These are phyloP conservation scores for Suhomyces bolitotheri DNA, from an alignment of 1,139 yeast species.

Conservation along the genomic window DNA sequence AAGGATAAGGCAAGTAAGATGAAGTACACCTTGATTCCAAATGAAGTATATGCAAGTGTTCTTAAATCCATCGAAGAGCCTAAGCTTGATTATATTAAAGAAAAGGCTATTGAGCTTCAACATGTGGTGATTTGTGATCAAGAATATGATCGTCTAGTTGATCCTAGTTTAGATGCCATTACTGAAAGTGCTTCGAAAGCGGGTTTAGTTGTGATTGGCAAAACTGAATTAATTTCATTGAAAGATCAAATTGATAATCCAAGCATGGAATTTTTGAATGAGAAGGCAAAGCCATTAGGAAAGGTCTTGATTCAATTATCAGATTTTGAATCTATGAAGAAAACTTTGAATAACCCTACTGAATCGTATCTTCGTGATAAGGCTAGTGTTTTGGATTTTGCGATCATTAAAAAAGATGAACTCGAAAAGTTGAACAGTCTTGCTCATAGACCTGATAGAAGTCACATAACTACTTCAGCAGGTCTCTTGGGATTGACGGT, in stretches of 20 bases:
- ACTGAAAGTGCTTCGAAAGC: slow-evolving; percentile 17
- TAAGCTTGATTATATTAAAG: slow-evolving; percentile 17
- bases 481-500: slow-evolving; percentile 20
- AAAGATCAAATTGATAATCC: slow-evolving; percentile 25
- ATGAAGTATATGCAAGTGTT: slow-evolving; percentile 19
- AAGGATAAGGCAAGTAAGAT: slow-evolving; percentile 19
- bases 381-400: slow-evolving; percentile 18
- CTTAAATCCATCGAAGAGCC: slow-evolving; percentile 12
- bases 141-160: slow-evolving; percentile 24
- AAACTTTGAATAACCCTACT: slow-evolving; percentile 18
- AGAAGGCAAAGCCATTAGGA: slow-evolving; percentile 20
- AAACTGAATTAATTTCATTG: slow-evolving; percentile 18
- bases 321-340: slow-evolving; percentile 15
- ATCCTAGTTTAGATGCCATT: slow-evolving; percentile 21
- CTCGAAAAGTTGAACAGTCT: slow-evolving; percentile 16
- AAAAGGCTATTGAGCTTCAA: slow-evolving; percentile 21
- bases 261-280: slow-evolving; percentile 23
- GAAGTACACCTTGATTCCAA: slow-evolving; percentile 23
- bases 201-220: slow-evolving; percentile 18
- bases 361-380: slow-evolving; percentile 21
- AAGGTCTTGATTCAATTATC: slow-evolving; percentile 20
- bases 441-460: slow-evolving; percentile 24
- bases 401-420: slow-evolving; percentile 22
- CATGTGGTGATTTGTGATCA: slow-evolving; percentile 23
- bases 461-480: slow-evolving; percentile 36